phyloP scores from a whole-genome alignment of 2,329 filamentous ascomycete species.

The Aureobasidium leucospermi region DNA sequence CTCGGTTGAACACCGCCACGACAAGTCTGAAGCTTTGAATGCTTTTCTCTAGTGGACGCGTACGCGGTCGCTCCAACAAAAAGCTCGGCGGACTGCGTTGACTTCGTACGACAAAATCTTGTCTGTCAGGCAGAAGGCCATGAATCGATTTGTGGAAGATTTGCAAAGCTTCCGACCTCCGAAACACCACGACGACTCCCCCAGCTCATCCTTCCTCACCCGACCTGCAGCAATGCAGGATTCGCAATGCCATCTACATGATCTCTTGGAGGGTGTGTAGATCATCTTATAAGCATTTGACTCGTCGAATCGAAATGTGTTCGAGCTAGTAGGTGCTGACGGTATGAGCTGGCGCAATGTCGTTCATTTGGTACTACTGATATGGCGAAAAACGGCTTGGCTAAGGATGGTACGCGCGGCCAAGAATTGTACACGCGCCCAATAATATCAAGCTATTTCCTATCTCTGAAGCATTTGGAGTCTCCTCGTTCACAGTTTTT shows the following conservation, averaged over 20 bases:
- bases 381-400: conserved; percentile 3
- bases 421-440: conserved; percentile 1
- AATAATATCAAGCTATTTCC: background rate
- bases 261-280: background rate
- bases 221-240: background rate
- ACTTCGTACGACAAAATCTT: background rate
- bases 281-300: background rate
- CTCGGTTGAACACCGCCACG: background rate
- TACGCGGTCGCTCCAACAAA: background rate
- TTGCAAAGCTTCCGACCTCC: background rate
- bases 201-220: background rate
- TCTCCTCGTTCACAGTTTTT: background rate
- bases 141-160: conserved; percentile 1
- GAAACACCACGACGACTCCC: background rate
- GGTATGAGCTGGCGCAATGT: conserved; percentile 1
- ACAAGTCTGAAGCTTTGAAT: background rate
- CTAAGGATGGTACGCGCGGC: conserved; percentile 1
- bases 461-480: background rate
- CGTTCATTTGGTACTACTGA: background rate
- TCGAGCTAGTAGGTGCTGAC: background rate
- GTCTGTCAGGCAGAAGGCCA: background rate
- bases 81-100: background rate
- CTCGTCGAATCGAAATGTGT: background rate
- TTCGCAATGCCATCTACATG: background rate
- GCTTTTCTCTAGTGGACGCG: background rate